Conservation (phyloP, 352 stramenopile species). For the Pythium utonaiense region DNA sequence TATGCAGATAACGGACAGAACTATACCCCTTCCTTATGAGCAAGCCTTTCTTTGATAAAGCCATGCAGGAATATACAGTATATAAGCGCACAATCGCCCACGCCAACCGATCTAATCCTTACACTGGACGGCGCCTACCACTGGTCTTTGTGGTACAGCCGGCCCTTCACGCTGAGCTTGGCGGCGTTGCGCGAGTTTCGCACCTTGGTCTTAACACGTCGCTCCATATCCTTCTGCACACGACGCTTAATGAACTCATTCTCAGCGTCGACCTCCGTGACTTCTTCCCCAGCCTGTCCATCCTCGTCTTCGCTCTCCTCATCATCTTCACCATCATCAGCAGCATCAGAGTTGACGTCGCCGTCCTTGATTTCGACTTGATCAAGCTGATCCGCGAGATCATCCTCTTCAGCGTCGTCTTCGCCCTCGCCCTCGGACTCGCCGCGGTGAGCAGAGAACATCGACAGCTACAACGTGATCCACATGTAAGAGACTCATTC, state of each 20-base stretch:
- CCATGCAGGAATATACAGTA: conserved; percentile 20
- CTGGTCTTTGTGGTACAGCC: conserved; percentile 76
- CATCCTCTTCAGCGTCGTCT: conserved; percentile 33
- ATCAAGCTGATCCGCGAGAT: conserved; percentile 35
- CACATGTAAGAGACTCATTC: neutral
- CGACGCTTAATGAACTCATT: conserved; percentile 79
- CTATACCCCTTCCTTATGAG: conserved; percentile 1
- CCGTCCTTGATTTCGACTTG: conserved; percentile 27
- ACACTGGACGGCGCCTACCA: conserved; percentile 21
- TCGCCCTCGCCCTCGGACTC: conserved; percentile 35
- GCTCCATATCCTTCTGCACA: conserved; percentile 66
- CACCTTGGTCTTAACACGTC: conserved; percentile 48
- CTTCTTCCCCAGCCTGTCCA: conserved; percentile 19
- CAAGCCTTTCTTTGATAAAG: conserved; percentile 6
- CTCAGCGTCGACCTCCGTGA: conserved; percentile 44
- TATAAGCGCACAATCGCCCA: conserved; percentile 8
- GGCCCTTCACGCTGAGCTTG: conserved; percentile 87
- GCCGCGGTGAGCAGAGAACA: conserved; percentile 69
- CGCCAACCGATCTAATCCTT: neutral
- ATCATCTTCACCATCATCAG: conserved; percentile 18
- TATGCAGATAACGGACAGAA: neutral
- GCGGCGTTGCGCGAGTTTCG: conserved; percentile 69
- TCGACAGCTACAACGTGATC: conserved; percentile 53
- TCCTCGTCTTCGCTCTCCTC: conserved; percentile 18
- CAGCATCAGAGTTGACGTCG: conserved; percentile 20